Percentiles rank a stretch among this genome's conserved stretches.
These are phyloP conservation scores for Hanseniaspora vineae DNA, from an alignment of 805 yeast species.

Conservation along the genomic window DNA sequence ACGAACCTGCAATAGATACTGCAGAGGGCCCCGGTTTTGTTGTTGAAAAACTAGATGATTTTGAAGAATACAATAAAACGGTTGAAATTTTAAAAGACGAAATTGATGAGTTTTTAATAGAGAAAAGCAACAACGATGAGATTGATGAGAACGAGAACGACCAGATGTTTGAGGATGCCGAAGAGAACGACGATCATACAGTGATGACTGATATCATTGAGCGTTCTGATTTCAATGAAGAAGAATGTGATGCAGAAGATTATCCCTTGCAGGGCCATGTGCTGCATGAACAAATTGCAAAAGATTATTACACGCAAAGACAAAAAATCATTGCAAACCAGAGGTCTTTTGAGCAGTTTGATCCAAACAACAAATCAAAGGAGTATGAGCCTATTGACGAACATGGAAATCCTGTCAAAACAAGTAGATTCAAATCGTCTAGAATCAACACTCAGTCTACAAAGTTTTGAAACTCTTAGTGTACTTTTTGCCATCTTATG, in stretches of 20 bases:
- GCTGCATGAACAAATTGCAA: constrained; percentile 34
- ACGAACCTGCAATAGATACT: constrained; percentile 2
- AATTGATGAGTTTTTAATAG: constrained; percentile 13
- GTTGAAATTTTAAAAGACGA: constrained; percentile 26
- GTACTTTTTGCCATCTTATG: too few relatives aligned
- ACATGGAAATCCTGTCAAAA: constrained; percentile 40
- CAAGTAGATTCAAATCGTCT: constrained; percentile 61
- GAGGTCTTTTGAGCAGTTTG: constrained; percentile 29
- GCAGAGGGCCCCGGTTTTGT: constrained; percentile 32
- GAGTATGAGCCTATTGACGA: constrained; percentile 63
- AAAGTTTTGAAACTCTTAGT: neutral
- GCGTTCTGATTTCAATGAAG: constrained; percentile 15
- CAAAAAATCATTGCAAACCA: constrained; percentile 34
- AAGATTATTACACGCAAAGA: constrained; percentile 45
- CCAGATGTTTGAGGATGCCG: constrained; percentile 2
- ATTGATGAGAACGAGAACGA: constrained; percentile 2
- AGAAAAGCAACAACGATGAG: constrained; percentile 3
- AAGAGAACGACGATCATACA: constrained; percentile 14
- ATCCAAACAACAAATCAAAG: constrained; percentile 32
- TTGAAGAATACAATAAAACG: constrained; percentile 35
- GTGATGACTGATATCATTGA: constrained; percentile 21
- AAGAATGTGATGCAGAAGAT: constrained; percentile 13
- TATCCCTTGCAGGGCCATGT: constrained; percentile 16
- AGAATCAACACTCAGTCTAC: constrained; percentile 7
- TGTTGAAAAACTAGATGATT: constrained; percentile 40